Percentiles rank a stretch among this genome's conserved stretches.
These are phyloP conservation scores for Tricholoma sp. DNA, from an alignment of 768 basidiomycete genomes.

Conservation along the genomic window DNA sequence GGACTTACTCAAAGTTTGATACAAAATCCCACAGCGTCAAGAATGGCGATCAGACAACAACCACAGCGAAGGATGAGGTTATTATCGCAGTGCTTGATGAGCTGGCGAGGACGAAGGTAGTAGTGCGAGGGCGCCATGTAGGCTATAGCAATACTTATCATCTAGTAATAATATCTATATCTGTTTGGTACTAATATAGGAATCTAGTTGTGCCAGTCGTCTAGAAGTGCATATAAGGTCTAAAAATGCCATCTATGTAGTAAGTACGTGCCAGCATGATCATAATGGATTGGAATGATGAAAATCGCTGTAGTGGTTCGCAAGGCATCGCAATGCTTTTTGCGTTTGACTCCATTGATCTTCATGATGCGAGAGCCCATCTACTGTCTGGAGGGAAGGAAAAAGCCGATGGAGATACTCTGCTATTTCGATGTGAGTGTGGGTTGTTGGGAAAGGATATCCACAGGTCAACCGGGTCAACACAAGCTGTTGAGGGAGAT, in stretches of 20 bases:
- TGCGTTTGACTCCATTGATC: constrained; percentile 22
- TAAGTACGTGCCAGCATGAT: not conserved
- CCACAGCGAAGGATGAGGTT: too few species aligned
- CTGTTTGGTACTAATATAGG: too few species aligned
- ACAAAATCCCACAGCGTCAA: too few species aligned
- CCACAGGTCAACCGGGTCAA: constrained; percentile 32
- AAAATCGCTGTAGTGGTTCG: not conserved
- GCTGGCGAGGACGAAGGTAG: too few species aligned
- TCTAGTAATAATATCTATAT: too few species aligned
- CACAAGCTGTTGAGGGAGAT: constrained; percentile 15
- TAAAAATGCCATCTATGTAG: not conserved
- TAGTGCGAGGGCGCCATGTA: too few species aligned
- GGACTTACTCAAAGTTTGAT: too few species aligned
- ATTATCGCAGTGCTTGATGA: too few species aligned
- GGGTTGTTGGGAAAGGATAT: constrained; percentile 24
- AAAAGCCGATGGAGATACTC: constrained; percentile 31
- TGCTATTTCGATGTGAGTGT: constrained; percentile 16
- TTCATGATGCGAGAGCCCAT: constrained; percentile 28
- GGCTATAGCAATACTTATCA: too few species aligned
- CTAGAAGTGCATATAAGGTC: constrained; percentile 3
- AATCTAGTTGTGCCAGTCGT: constrained; percentile 4
- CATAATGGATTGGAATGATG: not conserved
- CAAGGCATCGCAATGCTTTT: constrained; percentile 2
- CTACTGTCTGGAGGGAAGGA: constrained; percentile 31
- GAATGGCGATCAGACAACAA: too few species aligned